Evolutionary conservation across 805 yeast species (phyloP), one percentile per base, ranked within the genome.

Genomic region (Teunomyces funiuensis): DNA sequence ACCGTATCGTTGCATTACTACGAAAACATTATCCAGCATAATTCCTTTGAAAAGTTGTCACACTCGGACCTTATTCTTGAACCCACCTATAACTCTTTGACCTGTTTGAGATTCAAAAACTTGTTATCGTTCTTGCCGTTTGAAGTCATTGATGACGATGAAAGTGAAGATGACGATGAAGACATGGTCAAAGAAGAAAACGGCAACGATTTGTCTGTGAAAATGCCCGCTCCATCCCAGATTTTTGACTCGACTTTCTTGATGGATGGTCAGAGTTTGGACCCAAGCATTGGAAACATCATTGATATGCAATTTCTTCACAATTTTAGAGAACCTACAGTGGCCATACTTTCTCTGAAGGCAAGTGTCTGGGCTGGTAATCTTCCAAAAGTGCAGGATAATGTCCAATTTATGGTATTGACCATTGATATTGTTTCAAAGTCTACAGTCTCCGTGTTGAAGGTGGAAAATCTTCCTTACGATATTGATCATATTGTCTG

Each of bases 1-100:
- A 87, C 97, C 0, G 74, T 80, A 1, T 85, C 96, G 38, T 66
- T 93, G 39, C 99, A 93, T 64, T 88, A 77, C 58, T 93, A 90
- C 60, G 97, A 91, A 52, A 77, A 79, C 33, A 78, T 79, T 18
- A 68, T 88, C 38, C 74, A 74, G 30, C 68, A 73, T 25, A 53
- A 72, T 8, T 73, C 81, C 2, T 65, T 73, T 36, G 79, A 73
- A 40, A 62, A 62, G 54, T 52, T 52, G 47, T 66, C 46, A 39
- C 58, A 62, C 5, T 64, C 85, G 0, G 63, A 65, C 6, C 69
- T 85, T 43, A 63, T 79, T 17, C 67, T 78, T 0, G 96, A 86
- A 43, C 87, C 95, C 0, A 73, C 70, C 6, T 52, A 56, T 39
- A 68, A 70, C 19, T 63, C 76, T 6, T 77, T 83, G 54, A 73